phyloP scores from a whole-genome alignment of 257 asterid species.

The Solanum etuberosum region DNA sequence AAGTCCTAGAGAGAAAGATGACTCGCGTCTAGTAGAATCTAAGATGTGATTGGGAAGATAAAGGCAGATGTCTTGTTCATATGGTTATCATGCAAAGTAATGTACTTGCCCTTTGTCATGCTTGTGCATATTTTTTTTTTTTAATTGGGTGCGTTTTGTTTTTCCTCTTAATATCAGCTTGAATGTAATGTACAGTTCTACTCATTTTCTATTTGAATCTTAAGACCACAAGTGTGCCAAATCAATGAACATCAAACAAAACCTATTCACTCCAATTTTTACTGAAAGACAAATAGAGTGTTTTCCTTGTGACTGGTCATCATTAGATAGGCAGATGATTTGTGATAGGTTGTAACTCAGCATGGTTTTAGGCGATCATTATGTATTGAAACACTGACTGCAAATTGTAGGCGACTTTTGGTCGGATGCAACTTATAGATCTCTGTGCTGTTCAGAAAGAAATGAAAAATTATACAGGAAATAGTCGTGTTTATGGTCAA shows the following conservation, averaged over 20 bases:
- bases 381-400: not conserved
- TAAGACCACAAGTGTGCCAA: not conserved
- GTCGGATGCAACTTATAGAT: not conserved
- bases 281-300: not conserved
- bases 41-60: not conserved
- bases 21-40: not conserved
- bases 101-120: not conserved
- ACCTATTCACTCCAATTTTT: not conserved
- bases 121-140: not conserved
- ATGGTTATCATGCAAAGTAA: not conserved
- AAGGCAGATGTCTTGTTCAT: not conserved
- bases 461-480: not conserved
- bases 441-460: not conserved
- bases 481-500: not conserved
- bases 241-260: not conserved
- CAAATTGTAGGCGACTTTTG: not conserved
- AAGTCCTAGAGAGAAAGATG: not conserved
- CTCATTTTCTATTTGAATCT: not conserved
- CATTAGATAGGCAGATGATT: not conserved
- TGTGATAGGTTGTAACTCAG: not conserved
- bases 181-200: not conserved
- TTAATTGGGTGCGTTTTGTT: not conserved
- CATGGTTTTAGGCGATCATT: not conserved
- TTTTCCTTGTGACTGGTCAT: not conserved
- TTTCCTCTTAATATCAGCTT: not conserved